phyloP scores from a whole-genome alignment of 2,329 filamentous ascomycete genomes.

The Cryphonectria radicalis region DNA sequence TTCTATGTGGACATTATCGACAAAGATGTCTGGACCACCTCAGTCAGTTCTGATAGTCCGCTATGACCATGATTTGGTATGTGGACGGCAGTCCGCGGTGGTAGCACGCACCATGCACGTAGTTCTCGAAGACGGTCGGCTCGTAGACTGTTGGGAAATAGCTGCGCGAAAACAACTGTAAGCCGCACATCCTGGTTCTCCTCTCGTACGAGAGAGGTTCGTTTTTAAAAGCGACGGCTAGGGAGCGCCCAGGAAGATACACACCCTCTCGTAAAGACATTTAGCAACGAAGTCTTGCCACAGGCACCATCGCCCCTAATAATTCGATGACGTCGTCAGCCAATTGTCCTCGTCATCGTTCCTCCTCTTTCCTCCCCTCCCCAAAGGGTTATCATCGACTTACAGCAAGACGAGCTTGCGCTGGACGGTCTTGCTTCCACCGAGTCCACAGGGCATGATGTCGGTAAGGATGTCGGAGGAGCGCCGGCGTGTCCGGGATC shows the following conservation, averaged over 20 bases:
- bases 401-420: conserved; percentile 95
- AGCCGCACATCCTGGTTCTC: not conserved
- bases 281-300: conserved; percentile 94
- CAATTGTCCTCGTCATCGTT: not conserved
- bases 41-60: not conserved
- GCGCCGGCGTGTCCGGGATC: not conserved
- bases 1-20: conserved; percentile 96
- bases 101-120: conserved; percentile 79
- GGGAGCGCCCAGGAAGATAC: conserved; percentile 38
- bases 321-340: conserved; percentile 19
- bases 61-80: too few relatives aligned
- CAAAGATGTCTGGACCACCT: conserved; percentile 81
- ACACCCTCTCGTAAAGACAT: conserved; percentile 97
- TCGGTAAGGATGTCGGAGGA: not conserved
- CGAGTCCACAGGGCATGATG: conserved; percentile 26
- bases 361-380: not conserved
- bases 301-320: conserved; percentile 89
- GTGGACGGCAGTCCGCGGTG: not conserved
- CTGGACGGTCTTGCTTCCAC: conserved; percentile 73
- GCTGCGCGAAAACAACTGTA: conserved; percentile 47
- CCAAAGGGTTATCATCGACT: conserved; percentile 41
- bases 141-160: conserved; percentile 99
- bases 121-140: conserved; percentile 98
- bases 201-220: not conserved
- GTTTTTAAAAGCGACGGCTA: not conserved